Conservation (phyloP, 1,284 basidiomycete species). For the Cryptococcus sp. region DNA sequence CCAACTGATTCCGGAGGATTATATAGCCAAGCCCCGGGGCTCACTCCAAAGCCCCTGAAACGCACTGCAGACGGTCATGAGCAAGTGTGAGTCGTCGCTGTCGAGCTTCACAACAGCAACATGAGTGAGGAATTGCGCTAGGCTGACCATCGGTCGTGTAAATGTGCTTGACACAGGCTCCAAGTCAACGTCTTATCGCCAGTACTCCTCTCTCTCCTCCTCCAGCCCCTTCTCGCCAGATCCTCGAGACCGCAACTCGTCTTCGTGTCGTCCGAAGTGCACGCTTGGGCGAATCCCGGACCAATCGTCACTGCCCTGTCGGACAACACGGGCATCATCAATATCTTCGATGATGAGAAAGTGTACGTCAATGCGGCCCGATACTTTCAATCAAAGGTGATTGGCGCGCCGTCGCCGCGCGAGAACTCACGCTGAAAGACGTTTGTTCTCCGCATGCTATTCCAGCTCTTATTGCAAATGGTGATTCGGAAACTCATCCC, state of each 20-base stretch:
- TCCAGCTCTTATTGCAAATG: slow-evolving; percentile 16
- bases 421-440: background rate
- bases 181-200: slow-evolving; percentile 24
- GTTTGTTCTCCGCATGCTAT: background rate
- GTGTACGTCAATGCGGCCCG: background rate
- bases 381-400: background rate
- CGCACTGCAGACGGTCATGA: slow-evolving; percentile 7
- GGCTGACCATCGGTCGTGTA: background rate
- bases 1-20: too few relatives aligned
- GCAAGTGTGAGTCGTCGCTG: slow-evolving; percentile 2
- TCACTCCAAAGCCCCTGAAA: background rate
- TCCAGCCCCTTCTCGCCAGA: slow-evolving; percentile 12
- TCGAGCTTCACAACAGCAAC: too few relatives aligned
- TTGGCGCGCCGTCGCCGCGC: background rate
- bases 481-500: slow-evolving; percentile 10
- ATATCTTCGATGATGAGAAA: background rate
- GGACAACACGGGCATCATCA: background rate
- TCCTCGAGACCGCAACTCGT: background rate
- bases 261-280: background rate
- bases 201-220: slow-evolving; percentile 19
- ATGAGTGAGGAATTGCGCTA: background rate
- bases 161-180: background rate
- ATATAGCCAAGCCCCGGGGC: too few relatives aligned
- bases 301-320: background rate
- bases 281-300: background rate